Evolutionary conservation across 805 yeast genomes (phyloP).

Genomic region (Hermanozyma aechmeae): DNA sequence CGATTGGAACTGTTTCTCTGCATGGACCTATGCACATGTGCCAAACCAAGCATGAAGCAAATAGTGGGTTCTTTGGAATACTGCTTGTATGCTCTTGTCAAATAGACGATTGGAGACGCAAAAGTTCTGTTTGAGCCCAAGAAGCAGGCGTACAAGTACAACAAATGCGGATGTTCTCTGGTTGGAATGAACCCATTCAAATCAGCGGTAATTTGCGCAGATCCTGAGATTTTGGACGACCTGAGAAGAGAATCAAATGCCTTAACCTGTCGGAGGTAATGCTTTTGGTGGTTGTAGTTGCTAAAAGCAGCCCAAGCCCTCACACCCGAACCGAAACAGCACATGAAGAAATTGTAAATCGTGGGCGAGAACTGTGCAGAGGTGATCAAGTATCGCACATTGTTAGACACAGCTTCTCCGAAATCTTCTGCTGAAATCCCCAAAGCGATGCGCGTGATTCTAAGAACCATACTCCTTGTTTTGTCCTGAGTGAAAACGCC

Average conservation of each 20-base stretch:
- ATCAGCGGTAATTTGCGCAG: constrained; percentile 61
- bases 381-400: constrained; percentile 55
- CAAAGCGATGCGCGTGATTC: constrained; percentile 60
- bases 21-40: constrained; percentile 84
- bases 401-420: constrained; percentile 39
- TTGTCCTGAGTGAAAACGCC: constrained; percentile 70
- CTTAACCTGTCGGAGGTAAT: constrained; percentile 79
- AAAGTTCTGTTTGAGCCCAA: constrained; percentile 77
- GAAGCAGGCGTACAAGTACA: constrained; percentile 72
- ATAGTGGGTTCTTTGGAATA: constrained; percentile 73
- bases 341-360: constrained; percentile 55
- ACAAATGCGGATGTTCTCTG: constrained; percentile 53
- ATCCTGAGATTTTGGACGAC: constrained; percentile 53
- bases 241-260: constrained; percentile 69
- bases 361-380: constrained; percentile 70
- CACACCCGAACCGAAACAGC: constrained; percentile 55
- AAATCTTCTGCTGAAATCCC: constrained; percentile 40
- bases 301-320: constrained; percentile 53
- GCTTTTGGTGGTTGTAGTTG: constrained; percentile 82
- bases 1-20: constrained; percentile 82
- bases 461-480: constrained; percentile 48
- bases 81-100: constrained; percentile 58
- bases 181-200: constrained; percentile 28
- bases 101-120: constrained; percentile 71
- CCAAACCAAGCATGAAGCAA: constrained; percentile 63